Conservation (phyloP, 2,329 filamentous ascomycete species). For the Metarhizium anisopliae region DNA sequence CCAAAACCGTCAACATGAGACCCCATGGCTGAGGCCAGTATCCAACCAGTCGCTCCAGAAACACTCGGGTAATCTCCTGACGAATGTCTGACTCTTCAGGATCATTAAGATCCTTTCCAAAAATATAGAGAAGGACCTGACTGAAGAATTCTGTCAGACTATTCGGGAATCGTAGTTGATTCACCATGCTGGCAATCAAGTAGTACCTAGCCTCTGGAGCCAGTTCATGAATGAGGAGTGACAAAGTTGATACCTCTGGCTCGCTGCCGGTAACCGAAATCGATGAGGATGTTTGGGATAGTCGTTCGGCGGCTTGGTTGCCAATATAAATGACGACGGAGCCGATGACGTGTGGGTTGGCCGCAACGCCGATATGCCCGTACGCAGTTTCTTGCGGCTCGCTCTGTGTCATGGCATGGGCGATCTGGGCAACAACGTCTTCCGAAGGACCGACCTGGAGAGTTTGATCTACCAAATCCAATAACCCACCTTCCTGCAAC, state of each 20-base stretch:
- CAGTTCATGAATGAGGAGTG: conserved; percentile 67
- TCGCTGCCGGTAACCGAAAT: conserved; percentile 34
- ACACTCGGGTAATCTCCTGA: conserved; percentile 80
- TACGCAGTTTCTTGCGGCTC: conserved; percentile 51
- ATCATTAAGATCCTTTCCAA: conserved; percentile 63
- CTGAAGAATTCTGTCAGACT: conserved; percentile 89
- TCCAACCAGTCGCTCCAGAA: conserved; percentile 80
- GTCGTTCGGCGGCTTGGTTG: conserved; percentile 55
- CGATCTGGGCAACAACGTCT: conserved; percentile 68
- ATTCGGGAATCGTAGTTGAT: conserved; percentile 87
- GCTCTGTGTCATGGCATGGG: conserved; percentile 58
- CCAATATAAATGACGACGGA: conserved; percentile 79
- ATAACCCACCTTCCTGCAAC: conserved; percentile 44
- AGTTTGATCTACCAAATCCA: conserved; percentile 51
- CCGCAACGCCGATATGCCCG: conserved; percentile 57
- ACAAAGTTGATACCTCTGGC: conserved; percentile 60
- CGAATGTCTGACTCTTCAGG: conserved; percentile 75
- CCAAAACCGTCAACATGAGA: conserved; percentile 75
- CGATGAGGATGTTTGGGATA: conserved; percentile 48
- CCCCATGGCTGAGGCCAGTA: conserved; percentile 96
- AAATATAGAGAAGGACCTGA: conserved; percentile 74
- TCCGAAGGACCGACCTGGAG: conserved; percentile 55
- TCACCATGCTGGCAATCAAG: conserved; percentile 73
- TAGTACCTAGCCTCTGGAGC: conserved; percentile 75
- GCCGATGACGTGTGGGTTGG: conserved; percentile 65